Percentiles rank a stretch among this genome's conserved stretches.
These are phyloP conservation scores for Trypanosomatidae sp. DNA, from an alignment of 208 protist species.

Conservation along the genomic window DNA sequence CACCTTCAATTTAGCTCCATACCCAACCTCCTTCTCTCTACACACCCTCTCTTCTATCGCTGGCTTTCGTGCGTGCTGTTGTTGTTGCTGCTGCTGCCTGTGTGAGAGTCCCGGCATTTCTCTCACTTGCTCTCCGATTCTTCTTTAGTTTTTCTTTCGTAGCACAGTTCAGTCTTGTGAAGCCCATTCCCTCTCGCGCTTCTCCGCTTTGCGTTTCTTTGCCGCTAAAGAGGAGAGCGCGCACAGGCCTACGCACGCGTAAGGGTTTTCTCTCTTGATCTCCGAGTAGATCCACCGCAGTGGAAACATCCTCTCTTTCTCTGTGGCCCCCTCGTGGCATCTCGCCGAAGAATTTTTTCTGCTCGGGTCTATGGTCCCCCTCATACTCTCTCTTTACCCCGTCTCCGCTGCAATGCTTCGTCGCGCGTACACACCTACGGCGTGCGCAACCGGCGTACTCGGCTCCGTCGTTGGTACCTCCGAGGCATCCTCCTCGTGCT, in stretches of 20 bases:
- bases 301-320: not conserved
- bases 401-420: slow-evolving; percentile 29
- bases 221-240: not conserved
- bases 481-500: not conserved
- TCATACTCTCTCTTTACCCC: not conserved
- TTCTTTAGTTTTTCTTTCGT: slow-evolving; percentile 3
- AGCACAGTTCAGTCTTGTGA: not conserved
- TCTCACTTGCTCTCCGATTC: not conserved
- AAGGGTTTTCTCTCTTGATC: not conserved
- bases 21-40: not conserved
- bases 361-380: not conserved
- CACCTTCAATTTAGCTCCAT: not conserved
- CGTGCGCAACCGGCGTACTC: slow-evolving; percentile 8
- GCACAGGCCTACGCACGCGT: not conserved
- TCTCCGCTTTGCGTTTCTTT: not conserved
- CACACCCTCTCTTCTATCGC: not conserved
- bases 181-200: not conserved
- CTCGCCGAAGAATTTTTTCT: not conserved
- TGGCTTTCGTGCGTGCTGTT: not conserved
- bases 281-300: not conserved
- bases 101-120: not conserved
- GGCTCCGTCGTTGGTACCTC: slow-evolving; percentile 15
- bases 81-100: not conserved
- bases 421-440: slow-evolving; percentile 16
- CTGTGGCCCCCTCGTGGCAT: not conserved